Evolutionary conservation across 257 asterid species (phyloP).

Genomic region (Penstemon eatonii): DNA sequence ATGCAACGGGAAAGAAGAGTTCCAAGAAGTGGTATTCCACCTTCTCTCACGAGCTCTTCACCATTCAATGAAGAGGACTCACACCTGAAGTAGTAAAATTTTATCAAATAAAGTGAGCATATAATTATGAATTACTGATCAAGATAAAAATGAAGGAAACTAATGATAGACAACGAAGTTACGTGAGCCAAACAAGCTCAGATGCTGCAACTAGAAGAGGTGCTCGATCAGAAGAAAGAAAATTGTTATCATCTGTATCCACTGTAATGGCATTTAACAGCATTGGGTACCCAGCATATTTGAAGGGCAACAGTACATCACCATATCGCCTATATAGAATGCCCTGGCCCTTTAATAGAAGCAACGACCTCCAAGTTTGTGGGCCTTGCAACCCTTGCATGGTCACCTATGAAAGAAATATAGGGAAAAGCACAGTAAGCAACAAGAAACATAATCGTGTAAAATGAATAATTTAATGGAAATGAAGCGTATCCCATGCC

Average conservation of each 20-base stretch:
- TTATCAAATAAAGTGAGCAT: neutral
- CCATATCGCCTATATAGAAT: constrained; percentile 89
- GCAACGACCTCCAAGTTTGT: constrained; percentile 89
- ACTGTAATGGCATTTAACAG: constrained; percentile 87
- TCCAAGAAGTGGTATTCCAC: constrained; percentile 90
- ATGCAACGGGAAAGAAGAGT: constrained; percentile 93
- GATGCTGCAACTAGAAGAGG: constrained; percentile 93
- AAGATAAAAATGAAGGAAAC: constrained; percentile 10
- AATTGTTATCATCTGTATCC: constrained; percentile 81
- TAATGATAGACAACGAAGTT: neutral
- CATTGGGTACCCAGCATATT: constrained; percentile 99
- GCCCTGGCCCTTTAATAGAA: constrained; percentile 93
- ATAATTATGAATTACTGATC: neutral
- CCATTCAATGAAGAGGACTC: constrained; percentile 92
- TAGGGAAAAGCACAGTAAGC: constrained; percentile 18
- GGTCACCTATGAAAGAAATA: constrained; percentile 52
- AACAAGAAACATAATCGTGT: constrained; percentile 15
- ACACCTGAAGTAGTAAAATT: constrained; percentile 50
- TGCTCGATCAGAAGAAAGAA: constrained; percentile 89
- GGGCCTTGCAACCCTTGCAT: constrained; percentile 99
- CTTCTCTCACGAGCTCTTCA: constrained; percentile 97
- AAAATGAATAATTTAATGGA: constrained; percentile 3
- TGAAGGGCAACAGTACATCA: constrained; percentile 80
- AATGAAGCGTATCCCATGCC: constrained; percentile 17
- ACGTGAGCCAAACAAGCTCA: constrained; percentile 82